These are phyloP conservation scores for Arthonia radiata DNA, from an alignment of 495 filamentous ascomycete species.

Conservation along the genomic window DNA sequence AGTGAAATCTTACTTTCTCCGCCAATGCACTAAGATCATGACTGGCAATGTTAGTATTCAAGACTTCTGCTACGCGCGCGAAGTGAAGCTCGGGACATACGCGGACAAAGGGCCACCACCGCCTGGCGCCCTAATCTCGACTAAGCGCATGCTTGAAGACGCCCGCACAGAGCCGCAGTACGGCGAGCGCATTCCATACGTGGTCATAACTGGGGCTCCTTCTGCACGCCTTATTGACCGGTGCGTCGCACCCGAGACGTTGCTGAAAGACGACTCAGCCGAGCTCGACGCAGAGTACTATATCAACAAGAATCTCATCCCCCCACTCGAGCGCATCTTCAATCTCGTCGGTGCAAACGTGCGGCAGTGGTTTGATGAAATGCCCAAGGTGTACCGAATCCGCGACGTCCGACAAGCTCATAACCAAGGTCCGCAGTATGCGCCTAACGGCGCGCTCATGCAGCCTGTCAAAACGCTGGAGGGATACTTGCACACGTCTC, in stretches of 20 bases:
- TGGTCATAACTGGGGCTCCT: conserved; percentile 71
- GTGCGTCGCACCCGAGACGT: conserved; percentile 62
- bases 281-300: conserved; percentile 94
- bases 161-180: conserved; percentile 77
- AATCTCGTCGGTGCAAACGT: conserved; percentile 90
- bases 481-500: conserved; percentile 57
- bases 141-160: conserved; percentile 64
- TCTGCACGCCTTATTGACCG: conserved; percentile 71
- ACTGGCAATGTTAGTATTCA: conserved; percentile 66
- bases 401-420: conserved; percentile 16
- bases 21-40: conserved; percentile 85
- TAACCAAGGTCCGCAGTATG: conserved; percentile 3
- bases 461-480: conserved; percentile 44
- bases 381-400: conserved; percentile 71
- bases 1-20: conserved; percentile 79
- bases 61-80: conserved; percentile 84
- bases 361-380: conserved; percentile 79
- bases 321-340: conserved; percentile 87
- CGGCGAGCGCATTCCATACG: conserved; percentile 82
- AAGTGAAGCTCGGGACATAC: conserved; percentile 79
- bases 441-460: conserved; percentile 10
- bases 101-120: conserved; percentile 56
- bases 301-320: conserved; percentile 84
- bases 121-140: conserved; percentile 68
- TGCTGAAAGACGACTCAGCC: conserved; percentile 50